Percentiles rank a stretch among this genome's conserved stretches.
These are phyloP conservation scores for Rubroshorea leprosula DNA, from an alignment of 345 rosid species.

Conservation along the genomic window DNA sequence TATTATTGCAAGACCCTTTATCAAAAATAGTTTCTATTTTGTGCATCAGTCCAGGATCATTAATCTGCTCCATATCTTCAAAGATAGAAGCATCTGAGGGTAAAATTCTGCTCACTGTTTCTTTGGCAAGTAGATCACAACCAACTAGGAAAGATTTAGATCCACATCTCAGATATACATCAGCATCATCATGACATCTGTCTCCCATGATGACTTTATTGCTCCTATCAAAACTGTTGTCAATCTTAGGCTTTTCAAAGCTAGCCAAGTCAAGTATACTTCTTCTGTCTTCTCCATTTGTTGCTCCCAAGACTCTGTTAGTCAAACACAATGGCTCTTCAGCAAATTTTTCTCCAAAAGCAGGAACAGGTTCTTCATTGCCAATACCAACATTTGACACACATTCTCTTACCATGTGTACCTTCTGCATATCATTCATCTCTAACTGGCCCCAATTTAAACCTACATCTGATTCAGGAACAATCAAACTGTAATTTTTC, in stretches of 20 bases:
- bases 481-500: slow-evolving; percentile 9
- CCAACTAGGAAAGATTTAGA: slow-evolving; percentile 9
- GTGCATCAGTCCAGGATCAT: neutral
- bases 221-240: slow-evolving; percentile 10
- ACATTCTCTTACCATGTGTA: neutral
- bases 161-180: slow-evolving; percentile 1
- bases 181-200: neutral
- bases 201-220: too few relatives aligned
- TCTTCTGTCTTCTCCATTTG: slow-evolving; percentile 7
- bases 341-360: slow-evolving; percentile 1
- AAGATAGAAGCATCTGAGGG: slow-evolving; percentile 5
- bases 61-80: neutral
- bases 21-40: neutral
- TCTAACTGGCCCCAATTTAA: slow-evolving; percentile 12
- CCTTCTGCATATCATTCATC: slow-evolving; percentile 12
- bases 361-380: neutral
- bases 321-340: slow-evolving; percentile 25
- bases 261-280: slow-evolving; percentile 19
- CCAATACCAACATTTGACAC: neutral
- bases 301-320: slow-evolving; percentile 12
- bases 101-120: neutral
- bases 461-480: slow-evolving; percentile 3
- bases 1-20: slow-evolving; percentile 3
- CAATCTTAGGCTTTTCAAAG: slow-evolving; percentile 13
- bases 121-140: neutral